phyloP scores from a whole-genome alignment of 495 filamentous ascomycete species.

The Aspergillus steynii region DNA sequence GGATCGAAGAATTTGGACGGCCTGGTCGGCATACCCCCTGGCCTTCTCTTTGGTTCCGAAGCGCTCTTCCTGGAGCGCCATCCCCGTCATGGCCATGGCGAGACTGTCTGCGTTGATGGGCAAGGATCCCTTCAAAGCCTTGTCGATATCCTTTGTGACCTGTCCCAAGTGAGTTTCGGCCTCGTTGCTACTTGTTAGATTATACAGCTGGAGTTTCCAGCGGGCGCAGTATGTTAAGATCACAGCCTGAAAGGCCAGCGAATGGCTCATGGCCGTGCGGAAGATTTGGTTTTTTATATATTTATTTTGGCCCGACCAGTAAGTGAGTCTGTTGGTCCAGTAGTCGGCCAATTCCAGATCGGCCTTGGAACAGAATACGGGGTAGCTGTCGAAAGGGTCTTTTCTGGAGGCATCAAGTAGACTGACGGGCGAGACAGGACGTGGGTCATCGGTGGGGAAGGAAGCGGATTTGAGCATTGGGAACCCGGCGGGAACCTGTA shows the following conservation, averaged over 20 bases:
- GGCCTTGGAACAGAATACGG: constrained; percentile 20
- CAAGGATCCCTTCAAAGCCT: constrained; percentile 21
- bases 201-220: constrained; percentile 35
- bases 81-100: constrained; percentile 37
- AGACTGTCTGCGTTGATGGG: constrained; percentile 31
- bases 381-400: constrained; percentile 37
- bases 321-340: constrained; percentile 40
- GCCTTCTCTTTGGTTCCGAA: constrained; percentile 37
- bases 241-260: constrained; percentile 38
- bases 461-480: constrained; percentile 17
- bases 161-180: constrained; percentile 29
- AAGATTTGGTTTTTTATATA: constrained; percentile 42
- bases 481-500: constrained; percentile 24
- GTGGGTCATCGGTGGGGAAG: constrained; percentile 10
- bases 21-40: constrained; percentile 30
- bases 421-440: constrained; percentile 27
- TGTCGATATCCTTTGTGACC: constrained; percentile 27
- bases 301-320: constrained; percentile 48
- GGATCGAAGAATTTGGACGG: constrained; percentile 34
- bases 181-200: constrained; percentile 22
- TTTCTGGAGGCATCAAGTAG: constrained; percentile 35
- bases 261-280: constrained; percentile 37
- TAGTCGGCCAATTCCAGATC: constrained; percentile 38
- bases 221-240: constrained; percentile 44
- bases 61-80: constrained; percentile 46